These are phyloP conservation scores for Yamadazyma trypodendri DNA, from an alignment of 1,139 yeast genomes.

Conservation along the genomic window DNA sequence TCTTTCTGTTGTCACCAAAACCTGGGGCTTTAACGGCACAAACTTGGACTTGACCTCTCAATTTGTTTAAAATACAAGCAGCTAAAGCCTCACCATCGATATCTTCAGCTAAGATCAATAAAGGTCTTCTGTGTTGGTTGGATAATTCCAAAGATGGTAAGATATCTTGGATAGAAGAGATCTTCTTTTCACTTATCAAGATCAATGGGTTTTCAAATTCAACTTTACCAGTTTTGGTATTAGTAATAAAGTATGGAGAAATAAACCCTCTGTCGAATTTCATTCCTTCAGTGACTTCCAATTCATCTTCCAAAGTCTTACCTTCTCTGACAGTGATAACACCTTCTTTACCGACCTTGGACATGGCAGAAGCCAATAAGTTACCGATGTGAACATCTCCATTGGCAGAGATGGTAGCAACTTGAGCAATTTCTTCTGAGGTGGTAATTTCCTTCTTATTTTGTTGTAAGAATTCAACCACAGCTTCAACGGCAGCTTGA, in stretches of 20 bases:
- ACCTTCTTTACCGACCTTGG: slow-evolving; percentile 99
- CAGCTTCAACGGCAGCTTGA: slow-evolving; percentile 97
- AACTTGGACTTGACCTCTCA: slow-evolving; percentile 98
- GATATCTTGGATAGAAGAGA: slow-evolving; percentile 88
- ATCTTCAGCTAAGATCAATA: slow-evolving; percentile 94
- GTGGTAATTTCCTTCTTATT: slow-evolving; percentile 98
- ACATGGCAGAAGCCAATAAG: slow-evolving; percentile 96
- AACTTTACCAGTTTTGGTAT: slow-evolving; percentile 93
- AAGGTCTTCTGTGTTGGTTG: slow-evolving; percentile 92
- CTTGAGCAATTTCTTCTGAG: slow-evolving; percentile 96
- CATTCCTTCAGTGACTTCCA: slow-evolving; percentile 99
- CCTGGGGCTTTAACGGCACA: slow-evolving; percentile 99
- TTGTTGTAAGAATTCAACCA: slow-evolving; percentile 81
- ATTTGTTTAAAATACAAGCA: slow-evolving; percentile 96
- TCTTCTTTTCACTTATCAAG: slow-evolving; percentile 90
- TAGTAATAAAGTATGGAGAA: slow-evolving; percentile 97
- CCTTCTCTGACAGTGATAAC: slow-evolving; percentile 97
- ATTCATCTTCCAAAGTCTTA: slow-evolving; percentile 93
- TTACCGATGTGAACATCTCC: slow-evolving; percentile 95
- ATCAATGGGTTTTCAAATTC: slow-evolving; percentile 95
- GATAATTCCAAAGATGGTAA: slow-evolving; percentile 94
- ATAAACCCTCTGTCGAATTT: slow-evolving; percentile 98
- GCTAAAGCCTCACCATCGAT: slow-evolving; percentile 99
- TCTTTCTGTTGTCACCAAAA: slow-evolving; percentile 98
- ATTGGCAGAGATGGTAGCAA: slow-evolving; percentile 97